Evolutionary conservation across 139 green algal genomes (phyloP).

Genomic region (Closterium sp.): DNA sequence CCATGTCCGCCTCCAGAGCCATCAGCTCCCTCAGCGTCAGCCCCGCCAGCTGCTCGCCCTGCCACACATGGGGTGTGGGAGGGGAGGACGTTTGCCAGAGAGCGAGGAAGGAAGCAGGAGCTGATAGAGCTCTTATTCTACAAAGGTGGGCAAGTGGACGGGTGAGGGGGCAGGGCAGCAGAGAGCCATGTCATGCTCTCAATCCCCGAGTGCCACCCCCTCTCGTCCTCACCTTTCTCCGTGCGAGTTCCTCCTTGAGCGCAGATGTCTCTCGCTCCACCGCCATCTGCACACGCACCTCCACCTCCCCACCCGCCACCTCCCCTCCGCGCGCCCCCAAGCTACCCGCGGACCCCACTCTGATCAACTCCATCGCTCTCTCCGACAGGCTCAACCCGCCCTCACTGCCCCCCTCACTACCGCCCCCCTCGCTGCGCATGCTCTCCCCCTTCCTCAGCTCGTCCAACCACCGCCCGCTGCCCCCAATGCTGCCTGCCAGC

Average conservation of each 20-base stretch:
- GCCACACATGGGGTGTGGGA: neutral
- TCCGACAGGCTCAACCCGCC: neutral
- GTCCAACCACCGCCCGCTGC: neutral
- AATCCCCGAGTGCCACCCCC: too few relatives aligned
- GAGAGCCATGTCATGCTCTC: too few relatives aligned
- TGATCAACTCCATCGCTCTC: neutral
- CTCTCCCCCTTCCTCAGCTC: neutral
- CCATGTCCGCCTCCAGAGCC: neutral
- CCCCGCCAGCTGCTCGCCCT: neutral
- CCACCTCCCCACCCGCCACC: neutral
- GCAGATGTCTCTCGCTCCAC: neutral
- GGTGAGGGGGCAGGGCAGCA: neutral
- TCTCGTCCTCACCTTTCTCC: neutral
- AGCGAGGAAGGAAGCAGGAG: neutral
- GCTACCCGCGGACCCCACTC: neutral
- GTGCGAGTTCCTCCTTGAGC: neutral
- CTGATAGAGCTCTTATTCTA: neutral
- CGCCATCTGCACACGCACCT: neutral
- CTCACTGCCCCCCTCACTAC: neutral
- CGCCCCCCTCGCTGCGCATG: neutral
- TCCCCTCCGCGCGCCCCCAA: neutral
- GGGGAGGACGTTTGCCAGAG: neutral
- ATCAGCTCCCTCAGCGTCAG: neutral
- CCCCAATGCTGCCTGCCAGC: slow-evolving; percentile 1
- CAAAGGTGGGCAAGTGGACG: neutral